phyloP scores from a whole-genome alignment of 2,329 filamentous ascomycete species.

The Verticillium alfalfae region DNA sequence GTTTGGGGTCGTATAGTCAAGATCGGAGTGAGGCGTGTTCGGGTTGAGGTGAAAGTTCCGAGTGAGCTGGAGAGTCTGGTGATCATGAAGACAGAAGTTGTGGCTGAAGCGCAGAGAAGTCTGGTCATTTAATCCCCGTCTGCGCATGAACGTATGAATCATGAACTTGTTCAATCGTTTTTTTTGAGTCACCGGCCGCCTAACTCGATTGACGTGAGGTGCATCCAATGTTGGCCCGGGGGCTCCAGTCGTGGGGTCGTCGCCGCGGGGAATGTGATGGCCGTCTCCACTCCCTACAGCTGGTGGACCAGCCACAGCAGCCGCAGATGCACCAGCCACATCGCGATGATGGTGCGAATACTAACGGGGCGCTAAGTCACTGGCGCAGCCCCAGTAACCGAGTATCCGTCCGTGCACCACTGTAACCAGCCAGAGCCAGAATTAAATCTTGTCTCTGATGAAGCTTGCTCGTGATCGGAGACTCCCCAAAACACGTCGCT shows the following conservation, averaged over 20 bases:
- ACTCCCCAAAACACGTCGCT: background rate
- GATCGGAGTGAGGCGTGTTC: background rate
- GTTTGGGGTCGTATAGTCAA: background rate
- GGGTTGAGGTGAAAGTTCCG: background rate
- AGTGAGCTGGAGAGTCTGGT: background rate
- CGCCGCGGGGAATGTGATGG: no score
- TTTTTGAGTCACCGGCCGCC: conserved; percentile 7
- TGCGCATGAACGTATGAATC: background rate
- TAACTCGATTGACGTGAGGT: background rate
- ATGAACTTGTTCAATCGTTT: background rate
- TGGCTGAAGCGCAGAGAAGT: background rate
- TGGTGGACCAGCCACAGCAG: no score
- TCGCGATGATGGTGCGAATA: background rate
- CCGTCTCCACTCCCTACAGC: no score
- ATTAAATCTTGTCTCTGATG: background rate
- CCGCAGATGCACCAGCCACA: background rate
- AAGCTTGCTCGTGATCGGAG: background rate
- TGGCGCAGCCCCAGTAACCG: background rate
- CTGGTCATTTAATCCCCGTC: background rate
- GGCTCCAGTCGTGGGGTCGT: background rate
- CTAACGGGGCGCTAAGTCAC: background rate
- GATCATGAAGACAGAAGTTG: background rate
- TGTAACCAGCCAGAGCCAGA: background rate
- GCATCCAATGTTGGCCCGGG: conserved; percentile 5
- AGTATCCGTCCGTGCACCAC: background rate